A percentile compares a stretch with the other conserved stretches of the same genome.
These are phyloP conservation scores for Epichloe aotearoae DNA, from an alignment of 2,329 filamentous ascomycete genomes.

Conservation along the genomic window DNA sequence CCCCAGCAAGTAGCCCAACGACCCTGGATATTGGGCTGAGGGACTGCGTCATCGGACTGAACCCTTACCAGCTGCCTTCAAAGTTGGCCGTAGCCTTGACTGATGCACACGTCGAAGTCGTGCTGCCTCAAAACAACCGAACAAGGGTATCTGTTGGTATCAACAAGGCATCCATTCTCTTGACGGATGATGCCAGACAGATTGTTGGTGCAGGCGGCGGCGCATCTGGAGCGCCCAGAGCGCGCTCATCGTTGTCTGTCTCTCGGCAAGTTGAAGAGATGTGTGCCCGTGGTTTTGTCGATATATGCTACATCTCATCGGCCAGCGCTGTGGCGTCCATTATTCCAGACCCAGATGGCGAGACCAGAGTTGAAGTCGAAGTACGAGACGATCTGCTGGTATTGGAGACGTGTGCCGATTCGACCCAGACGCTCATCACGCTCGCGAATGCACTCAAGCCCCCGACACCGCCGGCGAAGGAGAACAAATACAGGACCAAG, in stretches of 20 bases:
- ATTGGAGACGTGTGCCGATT: conserved; percentile 91
- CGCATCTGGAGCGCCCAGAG: conserved; percentile 8
- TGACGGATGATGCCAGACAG: conserved; percentile 58
- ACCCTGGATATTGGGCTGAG: conserved; percentile 62
- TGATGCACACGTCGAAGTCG: conserved; percentile 58
- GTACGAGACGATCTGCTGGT: conserved; percentile 77
- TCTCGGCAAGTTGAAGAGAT: conserved; percentile 42
- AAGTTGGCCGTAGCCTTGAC: conserved; percentile 71
- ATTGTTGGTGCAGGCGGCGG: conserved; percentile 10
- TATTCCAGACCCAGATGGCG: conserved; percentile 35
- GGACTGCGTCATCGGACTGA: conserved; percentile 74
- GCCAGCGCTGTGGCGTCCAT: conserved; percentile 57
- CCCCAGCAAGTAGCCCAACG: conserved; percentile 38
- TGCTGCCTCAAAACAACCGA: conserved; percentile 50
- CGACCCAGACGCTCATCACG: conserved; percentile 78
- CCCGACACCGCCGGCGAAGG: conserved; percentile 68
- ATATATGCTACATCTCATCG: conserved; percentile 76
- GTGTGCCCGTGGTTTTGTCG: conserved; percentile 62
- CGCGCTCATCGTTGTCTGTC: conserved; percentile 21
- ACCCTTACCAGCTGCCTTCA: conserved; percentile 60
- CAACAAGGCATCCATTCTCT: conserved; percentile 67
- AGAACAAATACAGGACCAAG: conserved; percentile 75
- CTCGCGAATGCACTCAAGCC: conserved; percentile 71
- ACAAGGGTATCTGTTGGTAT: conserved; percentile 54
- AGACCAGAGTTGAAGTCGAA: conserved; percentile 59